These are phyloP conservation scores for Periglandula ipomoeae DNA, from an alignment of 2,329 filamentous ascomycete genomes.

Conservation along the genomic window DNA sequence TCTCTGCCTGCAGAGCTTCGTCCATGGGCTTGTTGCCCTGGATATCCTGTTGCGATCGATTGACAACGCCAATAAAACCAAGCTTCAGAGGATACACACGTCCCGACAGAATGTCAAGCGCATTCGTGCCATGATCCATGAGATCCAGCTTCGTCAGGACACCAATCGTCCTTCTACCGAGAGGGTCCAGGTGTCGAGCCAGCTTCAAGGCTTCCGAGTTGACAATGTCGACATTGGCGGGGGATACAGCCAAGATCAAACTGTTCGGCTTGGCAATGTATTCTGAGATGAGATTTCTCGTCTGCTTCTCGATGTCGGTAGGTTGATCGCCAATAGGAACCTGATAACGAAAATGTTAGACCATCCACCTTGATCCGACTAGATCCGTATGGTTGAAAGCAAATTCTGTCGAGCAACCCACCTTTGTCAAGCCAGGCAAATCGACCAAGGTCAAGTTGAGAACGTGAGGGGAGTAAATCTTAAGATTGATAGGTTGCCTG, in stretches of 20 bases:
- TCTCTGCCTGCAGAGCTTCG: slow-evolving; percentile 80
- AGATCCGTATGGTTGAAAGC: slow-evolving; percentile 10
- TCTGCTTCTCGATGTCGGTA: slow-evolving; percentile 97
- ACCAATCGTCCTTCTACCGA: slow-evolving; percentile 90
- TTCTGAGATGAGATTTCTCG: slow-evolving; percentile 88
- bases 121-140: slow-evolving; percentile 98
- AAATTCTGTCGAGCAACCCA: slow-evolving; percentile 25
- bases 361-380: background rate
- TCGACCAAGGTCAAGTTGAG: slow-evolving; percentile 94
- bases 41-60: slow-evolving; percentile 96
- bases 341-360: slow-evolving; percentile 28
- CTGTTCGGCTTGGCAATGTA: slow-evolving; percentile 99
- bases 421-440: slow-evolving; percentile 90
- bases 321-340: slow-evolving; percentile 97
- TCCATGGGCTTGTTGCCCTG: slow-evolving; percentile 91
- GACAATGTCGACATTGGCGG: slow-evolving; percentile 95
- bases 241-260: slow-evolving; percentile 92
- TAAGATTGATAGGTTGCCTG: slow-evolving; percentile 92
- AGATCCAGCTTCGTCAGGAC: slow-evolving; percentile 95
- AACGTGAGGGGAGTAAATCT: slow-evolving; percentile 95
- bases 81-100: slow-evolving; percentile 94
- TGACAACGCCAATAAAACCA: slow-evolving; percentile 96
- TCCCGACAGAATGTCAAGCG: slow-evolving; percentile 92
- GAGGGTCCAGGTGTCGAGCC: slow-evolving; percentile 89
- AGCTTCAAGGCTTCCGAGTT: slow-evolving; percentile 97